Conservation (phyloP, 768 basidiomycete species). For the Termitomyces sp. region DNA sequence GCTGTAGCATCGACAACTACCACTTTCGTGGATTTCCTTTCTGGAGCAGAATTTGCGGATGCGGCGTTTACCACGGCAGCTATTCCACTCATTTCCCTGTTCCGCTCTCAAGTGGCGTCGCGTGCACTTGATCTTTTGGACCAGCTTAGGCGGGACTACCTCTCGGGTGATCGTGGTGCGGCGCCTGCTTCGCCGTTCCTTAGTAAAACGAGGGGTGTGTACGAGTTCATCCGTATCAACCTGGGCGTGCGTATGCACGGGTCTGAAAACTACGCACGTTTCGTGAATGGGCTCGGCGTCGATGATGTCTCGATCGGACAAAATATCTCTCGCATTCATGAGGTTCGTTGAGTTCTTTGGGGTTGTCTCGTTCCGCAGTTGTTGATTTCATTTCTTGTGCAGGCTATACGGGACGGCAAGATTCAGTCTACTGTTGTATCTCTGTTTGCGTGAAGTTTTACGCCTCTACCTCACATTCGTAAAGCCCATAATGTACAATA, state of each 20-base stretch:
- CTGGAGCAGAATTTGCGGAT: slow-evolving; percentile 34
- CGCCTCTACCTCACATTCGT: neutral
- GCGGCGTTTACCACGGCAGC: slow-evolving; percentile 18
- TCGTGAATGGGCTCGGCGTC: slow-evolving; percentile 38
- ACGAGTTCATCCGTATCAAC: slow-evolving; percentile 63
- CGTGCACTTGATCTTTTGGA: slow-evolving; percentile 43
- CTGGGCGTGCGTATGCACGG: slow-evolving; percentile 76
- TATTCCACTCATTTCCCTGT: slow-evolving; percentile 36
- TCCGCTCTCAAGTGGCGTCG: slow-evolving; percentile 48
- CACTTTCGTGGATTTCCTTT: slow-evolving; percentile 40
- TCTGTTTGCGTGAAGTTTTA: slow-evolving; percentile 35
- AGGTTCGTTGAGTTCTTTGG: slow-evolving; percentile 35
- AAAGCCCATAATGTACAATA: neutral
- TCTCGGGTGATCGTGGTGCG: slow-evolving; percentile 52
- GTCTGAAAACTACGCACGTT: slow-evolving; percentile 54
- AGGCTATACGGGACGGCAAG: slow-evolving; percentile 50
- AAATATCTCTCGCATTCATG: slow-evolving; percentile 71
- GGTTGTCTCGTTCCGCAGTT: neutral
- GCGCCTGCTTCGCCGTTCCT: slow-evolving; percentile 65
- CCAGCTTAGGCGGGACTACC: slow-evolving; percentile 48
- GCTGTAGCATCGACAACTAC: slow-evolving; percentile 56
- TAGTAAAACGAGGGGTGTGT: slow-evolving; percentile 58
- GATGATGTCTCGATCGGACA: slow-evolving; percentile 64
- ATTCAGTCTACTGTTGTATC: slow-evolving; percentile 54
- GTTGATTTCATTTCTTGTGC: slow-evolving; percentile 10